A percentile compares a stretch with the other conserved stretches of the same genome.
Conservation (phyloP, 306 rosid genomes). For the Cicer chorassanicum region DNA sequence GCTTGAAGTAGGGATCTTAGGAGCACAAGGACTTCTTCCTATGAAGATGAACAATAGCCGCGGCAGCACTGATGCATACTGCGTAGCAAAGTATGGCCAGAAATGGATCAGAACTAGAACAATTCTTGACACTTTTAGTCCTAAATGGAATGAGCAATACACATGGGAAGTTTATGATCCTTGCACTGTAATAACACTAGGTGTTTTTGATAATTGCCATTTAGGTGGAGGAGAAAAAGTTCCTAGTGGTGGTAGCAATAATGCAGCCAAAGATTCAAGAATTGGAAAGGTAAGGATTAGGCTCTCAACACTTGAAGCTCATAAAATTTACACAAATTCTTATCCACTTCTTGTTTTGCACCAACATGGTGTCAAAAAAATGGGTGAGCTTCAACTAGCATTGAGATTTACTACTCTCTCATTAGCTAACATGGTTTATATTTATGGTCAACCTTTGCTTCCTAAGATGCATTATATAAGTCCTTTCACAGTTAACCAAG, state of each 20-base stretch:
- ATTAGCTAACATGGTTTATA: slow-evolving; percentile 68
- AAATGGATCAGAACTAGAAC: slow-evolving; percentile 97
- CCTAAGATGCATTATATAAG: slow-evolving; percentile 96
- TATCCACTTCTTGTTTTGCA: slow-evolving; percentile 85
- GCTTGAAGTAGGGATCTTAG: slow-evolving; percentile 85
- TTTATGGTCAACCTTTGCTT: slow-evolving; percentile 84
- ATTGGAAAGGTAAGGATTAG: slow-evolving; percentile 94
- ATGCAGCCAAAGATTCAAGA: slow-evolving; percentile 61
- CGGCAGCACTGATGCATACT: slow-evolving; percentile 83
- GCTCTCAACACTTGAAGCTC: slow-evolving; percentile 85
- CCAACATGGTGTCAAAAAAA: slow-evolving; percentile 86
- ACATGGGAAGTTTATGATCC: slow-evolving; percentile 97
- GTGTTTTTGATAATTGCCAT: slow-evolving; percentile 87
- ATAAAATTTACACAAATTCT: slow-evolving; percentile 69
- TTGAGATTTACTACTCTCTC: slow-evolving; percentile 87
- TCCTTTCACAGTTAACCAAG: slow-evolving; percentile 90
- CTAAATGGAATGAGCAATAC: slow-evolving; percentile 97
- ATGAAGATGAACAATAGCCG: slow-evolving; percentile 86
- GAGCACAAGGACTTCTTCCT: slow-evolving; percentile 89
- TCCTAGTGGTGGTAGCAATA: slow-evolving; percentile 36
- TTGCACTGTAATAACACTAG: slow-evolving; percentile 84
- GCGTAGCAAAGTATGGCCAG: slow-evolving; percentile 89
- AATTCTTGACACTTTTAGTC: slow-evolving; percentile 70
- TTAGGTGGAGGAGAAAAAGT: slow-evolving; percentile 66
- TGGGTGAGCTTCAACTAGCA: slow-evolving; percentile 93